Evolutionary conservation across 1,139 yeast genomes (phyloP), one percentile per base, ranked within the genome.

Genomic region (Blastobotrys indianensis): DNA sequence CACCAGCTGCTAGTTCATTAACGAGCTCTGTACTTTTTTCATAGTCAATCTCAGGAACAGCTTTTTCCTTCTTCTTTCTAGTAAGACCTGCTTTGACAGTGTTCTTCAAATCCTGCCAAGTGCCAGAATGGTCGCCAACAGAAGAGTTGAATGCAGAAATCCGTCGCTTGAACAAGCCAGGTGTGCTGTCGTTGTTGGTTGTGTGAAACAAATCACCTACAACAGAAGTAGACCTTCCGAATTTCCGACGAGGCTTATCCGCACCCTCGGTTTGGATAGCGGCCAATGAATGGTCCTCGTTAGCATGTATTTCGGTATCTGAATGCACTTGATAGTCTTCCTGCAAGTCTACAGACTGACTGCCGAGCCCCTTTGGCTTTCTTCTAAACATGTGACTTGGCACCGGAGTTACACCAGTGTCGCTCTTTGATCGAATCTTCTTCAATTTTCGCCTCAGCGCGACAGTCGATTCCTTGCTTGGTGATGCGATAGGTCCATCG

Each of bases 1-100:
- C 74, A n/a, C 86, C 95, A 6, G 86, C 71, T 1, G 77, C 57
- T 50, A 88, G 69, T 38, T 86, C 77, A 15, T 78, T 76, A 4
- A 88, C 69, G 47, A 87, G 69, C 47, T 73, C 77, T 10, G 80
- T 77, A 0, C 94, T 87, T 53, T 85, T 71, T 49, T 72, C 58
- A 48, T 67, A 54, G 10, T 60, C 60, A 31, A 51, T 53, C 40
- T 54, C 59, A 8, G 58, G 59, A 12, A 49, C 48, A 6, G 48
- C 51, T 44, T 56, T 57, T 16, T 58, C 61, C 15, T 56, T 52
- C 45, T 56, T 61, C 37, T 51, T 55, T 12, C 52, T 53, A 25
- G 53, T 50, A 30, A 61, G 47, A 15, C 54, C 59, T 45, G 57
- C 57, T 12, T 54, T 51, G 32, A 61, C 48, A 2, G 60, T 52